Evolutionary conservation across 2,329 filamentous ascomycete species (phyloP), one percentile per base, ranked within the genome.

Genomic region (Aureobasidium lini): DNA sequence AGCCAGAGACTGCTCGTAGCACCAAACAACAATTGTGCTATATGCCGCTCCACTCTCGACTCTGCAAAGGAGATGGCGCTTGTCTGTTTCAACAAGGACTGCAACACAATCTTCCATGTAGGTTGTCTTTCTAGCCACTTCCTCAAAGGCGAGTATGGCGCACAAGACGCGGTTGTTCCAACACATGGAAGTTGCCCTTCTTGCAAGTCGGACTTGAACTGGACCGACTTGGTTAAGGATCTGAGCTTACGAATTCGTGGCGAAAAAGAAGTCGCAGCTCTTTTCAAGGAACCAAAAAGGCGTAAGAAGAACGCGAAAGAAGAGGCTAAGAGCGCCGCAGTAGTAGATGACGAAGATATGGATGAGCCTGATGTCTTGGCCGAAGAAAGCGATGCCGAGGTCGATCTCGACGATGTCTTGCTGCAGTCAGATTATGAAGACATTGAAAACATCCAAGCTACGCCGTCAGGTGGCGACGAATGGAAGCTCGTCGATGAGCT

Each of bases 201-300:
- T 18, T 97, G 93, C 68, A 73, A 78, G 1, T 76, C 77, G 0
- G 72, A 77, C 4, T 74, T 91, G 1, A 71, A 78, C 53, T 97
- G 93, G 93, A 77, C 79, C 0, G 82, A 88, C 49, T 83, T 96
- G 74, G 87, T 95, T 76, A 92, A 85, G 69, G 92, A 95, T 69
- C 73, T 95, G 65, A 94, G 82, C 53, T 74, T 96, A 50, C 81
- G 93, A 34, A 77, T 83, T 37, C 81, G 89, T 28, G 91, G 87
- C 0, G 73, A 80, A 58, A 87, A 87, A 60, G 87, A 91, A 64
- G 75, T 92, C 1, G 81, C 85, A 42, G 84, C 84, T 64, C 67
- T 96, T 29, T 78, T 90, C 65, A 89, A 84, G 70, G 74, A 75
- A 61, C 77, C 74, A 61, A 73, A 71, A n/a, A 68, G 63, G 28